These are phyloP conservation scores for Aureobasidium namibiae DNA, from an alignment of 2,329 filamentous ascomycete species.

Conservation along the genomic window DNA sequence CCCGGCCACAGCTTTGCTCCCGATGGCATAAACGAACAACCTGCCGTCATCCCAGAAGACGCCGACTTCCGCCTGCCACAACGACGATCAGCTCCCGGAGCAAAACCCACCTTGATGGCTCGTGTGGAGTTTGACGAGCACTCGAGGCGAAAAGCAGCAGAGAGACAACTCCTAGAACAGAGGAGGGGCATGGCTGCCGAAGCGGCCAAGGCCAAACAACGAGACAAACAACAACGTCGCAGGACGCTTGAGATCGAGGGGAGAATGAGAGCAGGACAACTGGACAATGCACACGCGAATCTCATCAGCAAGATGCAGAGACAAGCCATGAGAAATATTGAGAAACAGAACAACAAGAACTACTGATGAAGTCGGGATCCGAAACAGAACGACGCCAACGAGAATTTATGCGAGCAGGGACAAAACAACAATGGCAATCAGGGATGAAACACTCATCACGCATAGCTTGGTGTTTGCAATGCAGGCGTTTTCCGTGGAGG, in stretches of 20 bases:
- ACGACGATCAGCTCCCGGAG: background rate
- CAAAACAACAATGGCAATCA: background rate
- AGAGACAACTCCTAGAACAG: conserved; percentile 21
- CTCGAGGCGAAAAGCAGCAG: conserved; percentile 51
- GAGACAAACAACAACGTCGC: conserved; percentile 21
- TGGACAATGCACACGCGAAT: conserved; percentile 71
- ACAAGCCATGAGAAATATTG: conserved; percentile 73
- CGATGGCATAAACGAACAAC: background rate
- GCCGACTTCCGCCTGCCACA: conserved; percentile 8
- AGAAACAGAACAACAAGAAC: conserved; percentile 46
- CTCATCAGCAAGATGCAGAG: no score
- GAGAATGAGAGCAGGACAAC: conserved; percentile 65
- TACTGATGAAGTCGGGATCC: background rate
- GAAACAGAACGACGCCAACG: background rate
- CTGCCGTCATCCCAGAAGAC: background rate
- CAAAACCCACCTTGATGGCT: conserved; percentile 17
- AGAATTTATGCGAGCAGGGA: no score
- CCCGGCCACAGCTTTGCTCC: no score
- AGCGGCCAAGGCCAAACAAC: conserved; percentile 42
- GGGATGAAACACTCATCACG: background rate
- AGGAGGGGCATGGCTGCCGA: background rate
- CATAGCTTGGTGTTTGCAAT: background rate
- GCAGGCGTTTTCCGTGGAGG: background rate
- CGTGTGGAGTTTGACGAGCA: conserved; percentile 28
- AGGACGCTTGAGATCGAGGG: conserved; percentile 49